Percentiles rank a stretch among this genome's conserved stretches.
Evolutionary conservation across 306 rosid species (phyloP).

Genomic region (Cicer yamashitae): DNA sequence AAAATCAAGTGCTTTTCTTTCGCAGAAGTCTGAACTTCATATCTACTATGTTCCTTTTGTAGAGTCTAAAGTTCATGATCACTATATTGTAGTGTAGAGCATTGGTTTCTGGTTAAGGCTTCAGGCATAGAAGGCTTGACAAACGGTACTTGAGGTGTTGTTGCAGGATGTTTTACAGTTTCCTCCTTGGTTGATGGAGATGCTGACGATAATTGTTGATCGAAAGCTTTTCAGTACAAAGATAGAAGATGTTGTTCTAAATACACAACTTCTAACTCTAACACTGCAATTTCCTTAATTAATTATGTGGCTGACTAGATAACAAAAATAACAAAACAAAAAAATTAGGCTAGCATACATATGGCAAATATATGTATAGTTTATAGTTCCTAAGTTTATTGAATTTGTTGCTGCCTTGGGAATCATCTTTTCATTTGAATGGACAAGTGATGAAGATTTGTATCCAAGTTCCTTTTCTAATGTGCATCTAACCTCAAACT

Average conservation of each 20-base stretch:
- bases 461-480: slow-evolving; percentile 82
- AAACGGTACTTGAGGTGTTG: slow-evolving; percentile 51
- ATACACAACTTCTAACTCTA: slow-evolving; percentile 88
- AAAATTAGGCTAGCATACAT: too few species aligned
- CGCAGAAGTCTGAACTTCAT: slow-evolving; percentile 47
- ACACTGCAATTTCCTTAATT: slow-evolving; percentile 86
- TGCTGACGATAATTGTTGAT: slow-evolving; percentile 65
- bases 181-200: slow-evolving; percentile 67
- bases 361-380: too few species aligned
- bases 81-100: slow-evolving; percentile 54
- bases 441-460: slow-evolving; percentile 58
- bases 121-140: slow-evolving; percentile 54
- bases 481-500: slow-evolving; percentile 74
- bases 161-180: slow-evolving; percentile 50
- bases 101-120: slow-evolving; percentile 51
- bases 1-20: slow-evolving; percentile 70
- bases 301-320: slow-evolving; percentile 90
- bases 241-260: slow-evolving; percentile 97
- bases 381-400: background rate
- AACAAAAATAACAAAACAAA: slow-evolving; percentile 6
- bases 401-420: slow-evolving; percentile 68
- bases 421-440: slow-evolving; percentile 52
- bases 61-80: slow-evolving; percentile 49
- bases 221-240: slow-evolving; percentile 86
- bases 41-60: slow-evolving; percentile 47